A percentile compares a stretch with the other conserved stretches of the same genome.
Conservation (phyloP, 805 yeast genomes). For the Barnettozyma populi region DNA sequence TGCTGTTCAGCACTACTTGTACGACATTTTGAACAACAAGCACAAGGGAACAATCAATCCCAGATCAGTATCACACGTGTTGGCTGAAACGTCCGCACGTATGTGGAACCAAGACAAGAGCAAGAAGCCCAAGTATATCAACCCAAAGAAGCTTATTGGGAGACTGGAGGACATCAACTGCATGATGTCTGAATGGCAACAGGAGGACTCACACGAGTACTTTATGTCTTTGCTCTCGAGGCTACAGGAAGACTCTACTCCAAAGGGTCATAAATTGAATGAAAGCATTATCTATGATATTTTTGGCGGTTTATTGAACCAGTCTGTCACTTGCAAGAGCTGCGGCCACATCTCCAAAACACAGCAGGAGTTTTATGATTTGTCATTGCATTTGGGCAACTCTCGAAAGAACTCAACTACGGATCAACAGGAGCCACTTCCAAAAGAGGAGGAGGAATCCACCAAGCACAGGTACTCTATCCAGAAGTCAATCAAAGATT, state of each 20-base stretch:
- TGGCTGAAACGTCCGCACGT: constrained; percentile 62
- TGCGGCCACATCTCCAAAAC: constrained; percentile 85
- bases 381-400: constrained; percentile 63
- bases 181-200: constrained; percentile 97
- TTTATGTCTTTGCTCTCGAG: constrained; percentile 87
- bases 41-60: constrained; percentile 40
- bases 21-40: constrained; percentile 55
- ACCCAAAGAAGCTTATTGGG: constrained; percentile 69
- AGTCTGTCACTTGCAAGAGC: constrained; percentile 73
- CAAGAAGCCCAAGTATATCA: constrained; percentile 42
- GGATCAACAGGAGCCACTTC: constrained; percentile 4
- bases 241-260: constrained; percentile 88
- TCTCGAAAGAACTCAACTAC: constrained; percentile 19
- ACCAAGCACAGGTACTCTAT: constrained; percentile 49
- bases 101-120: constrained; percentile 61
- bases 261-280: constrained; percentile 79
- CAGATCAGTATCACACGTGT: constrained; percentile 55
- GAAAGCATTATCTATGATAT: constrained; percentile 83
- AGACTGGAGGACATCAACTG: constrained; percentile 82
- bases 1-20: constrained; percentile 78
- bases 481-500: constrained; percentile 70
- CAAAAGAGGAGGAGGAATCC: constrained; percentile 13
- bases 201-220: constrained; percentile 96
- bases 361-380: constrained; percentile 88
- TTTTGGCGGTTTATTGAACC: constrained; percentile 86